A percentile compares a stretch with the other conserved stretches of the same genome.
These are phyloP conservation scores for Laguncularia racemosa DNA, from an alignment of 345 rosid species.

Conservation along the genomic window DNA sequence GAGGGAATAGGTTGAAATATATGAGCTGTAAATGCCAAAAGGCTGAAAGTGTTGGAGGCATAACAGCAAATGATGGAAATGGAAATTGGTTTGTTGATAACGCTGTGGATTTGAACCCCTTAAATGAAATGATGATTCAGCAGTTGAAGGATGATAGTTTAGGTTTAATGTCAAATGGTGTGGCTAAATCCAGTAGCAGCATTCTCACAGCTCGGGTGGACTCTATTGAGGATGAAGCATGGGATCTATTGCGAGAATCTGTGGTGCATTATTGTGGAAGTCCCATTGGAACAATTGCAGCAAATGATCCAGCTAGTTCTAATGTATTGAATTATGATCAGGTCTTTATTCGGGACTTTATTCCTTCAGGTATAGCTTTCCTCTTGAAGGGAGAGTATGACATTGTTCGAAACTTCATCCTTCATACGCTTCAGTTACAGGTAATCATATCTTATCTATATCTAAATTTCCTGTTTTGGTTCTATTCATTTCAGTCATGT, in stretches of 20 bases:
- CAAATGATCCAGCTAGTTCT: slow-evolving; percentile 69
- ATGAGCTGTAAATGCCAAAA: slow-evolving; percentile 36
- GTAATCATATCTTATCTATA: slow-evolving; percentile 17
- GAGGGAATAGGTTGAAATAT: slow-evolving; percentile 14
- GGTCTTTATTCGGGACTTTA: slow-evolving; percentile 45
- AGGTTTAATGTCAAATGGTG: slow-evolving; percentile 21
- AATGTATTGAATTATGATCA: slow-evolving; percentile 49
- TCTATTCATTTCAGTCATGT: background rate
- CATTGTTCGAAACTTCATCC: slow-evolving; percentile 42
- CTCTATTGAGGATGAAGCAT: slow-evolving; percentile 75
- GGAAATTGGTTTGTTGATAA: slow-evolving; percentile 33
- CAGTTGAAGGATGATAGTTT: slow-evolving; percentile 26
- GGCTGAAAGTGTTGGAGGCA: slow-evolving; percentile 27
- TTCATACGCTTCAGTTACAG: slow-evolving; percentile 52
- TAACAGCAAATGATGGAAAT: slow-evolving; percentile 20
- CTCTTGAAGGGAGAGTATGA: slow-evolving; percentile 54
- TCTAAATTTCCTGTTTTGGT: background rate
- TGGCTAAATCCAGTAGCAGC: slow-evolving; percentile 10
- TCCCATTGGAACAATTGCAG: slow-evolving; percentile 90
- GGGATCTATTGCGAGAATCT: slow-evolving; percentile 69
- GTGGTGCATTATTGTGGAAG: slow-evolving; percentile 68
- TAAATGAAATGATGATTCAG: slow-evolving; percentile 30
- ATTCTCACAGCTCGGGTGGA: slow-evolving; percentile 20
- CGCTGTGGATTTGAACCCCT: slow-evolving; percentile 26
- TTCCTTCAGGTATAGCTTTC: slow-evolving; percentile 48